Evolutionary conservation across 148 eudicot species (phyloP).

Genomic region (Arbutus unedo): DNA sequence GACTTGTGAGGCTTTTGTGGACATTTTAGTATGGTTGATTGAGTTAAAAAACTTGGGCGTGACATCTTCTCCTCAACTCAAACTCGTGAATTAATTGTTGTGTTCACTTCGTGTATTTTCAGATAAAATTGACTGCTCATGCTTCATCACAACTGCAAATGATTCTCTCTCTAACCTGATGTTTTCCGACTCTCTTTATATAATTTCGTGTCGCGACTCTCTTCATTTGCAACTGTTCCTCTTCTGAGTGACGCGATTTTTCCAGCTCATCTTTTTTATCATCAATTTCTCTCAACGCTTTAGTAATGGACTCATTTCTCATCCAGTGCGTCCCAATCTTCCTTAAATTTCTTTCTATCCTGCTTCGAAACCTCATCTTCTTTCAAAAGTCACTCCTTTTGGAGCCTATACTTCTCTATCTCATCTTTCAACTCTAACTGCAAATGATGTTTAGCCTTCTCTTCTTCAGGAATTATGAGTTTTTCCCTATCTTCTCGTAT

Average conservation of each 20-base stretch:
- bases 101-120: conserved; percentile 53
- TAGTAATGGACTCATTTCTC: conserved; percentile 53
- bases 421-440: conserved; percentile 61
- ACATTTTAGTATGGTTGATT: too few species aligned
- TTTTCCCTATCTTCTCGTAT: conserved; percentile 56
- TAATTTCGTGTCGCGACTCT: conserved; percentile 45
- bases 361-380: conserved; percentile 65
- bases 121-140: conserved; percentile 46
- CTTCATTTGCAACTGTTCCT: conserved; percentile 55
- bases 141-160: conserved; percentile 64
- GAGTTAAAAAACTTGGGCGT: too few species aligned
- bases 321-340: conserved; percentile 88
- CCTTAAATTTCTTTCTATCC: conserved; percentile 73
- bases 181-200: conserved; percentile 44
- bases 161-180: conserved; percentile 64
- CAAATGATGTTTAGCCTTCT: conserved; percentile 59
- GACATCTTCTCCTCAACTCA: conserved; percentile 41
- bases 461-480: conserved; percentile 47
- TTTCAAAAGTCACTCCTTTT: conserved; percentile 54
- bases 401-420: conserved; percentile 55
- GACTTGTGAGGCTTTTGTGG: too few species aligned
- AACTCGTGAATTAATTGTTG: conserved; percentile 49
- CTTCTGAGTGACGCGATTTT: conserved; percentile 41
- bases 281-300: conserved; percentile 35
- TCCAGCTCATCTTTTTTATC: conserved; percentile 52